Evolutionary conservation across 805 yeast genomes (phyloP).

Genomic region (Ogataea pilisensis): DNA sequence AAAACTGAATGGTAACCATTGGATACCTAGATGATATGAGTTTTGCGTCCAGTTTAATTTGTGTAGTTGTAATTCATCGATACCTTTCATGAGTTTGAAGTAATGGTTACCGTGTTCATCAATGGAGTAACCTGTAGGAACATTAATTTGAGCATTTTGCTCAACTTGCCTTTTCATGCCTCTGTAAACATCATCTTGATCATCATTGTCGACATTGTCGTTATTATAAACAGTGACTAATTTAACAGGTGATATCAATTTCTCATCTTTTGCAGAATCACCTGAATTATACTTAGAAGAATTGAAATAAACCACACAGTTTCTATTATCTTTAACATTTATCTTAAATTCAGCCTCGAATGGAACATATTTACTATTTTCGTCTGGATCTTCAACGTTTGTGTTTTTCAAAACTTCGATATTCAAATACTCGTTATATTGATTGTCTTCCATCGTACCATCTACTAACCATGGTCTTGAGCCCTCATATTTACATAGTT

Average conservation of each 20-base stretch:
- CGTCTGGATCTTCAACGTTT: constrained; percentile 22
- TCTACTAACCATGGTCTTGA: constrained; percentile 44
- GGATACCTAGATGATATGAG: constrained; percentile 56
- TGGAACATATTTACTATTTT: constrained; percentile 49
- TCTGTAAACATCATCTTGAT: neutral
- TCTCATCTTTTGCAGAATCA: constrained; percentile 26
- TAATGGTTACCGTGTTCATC: constrained; percentile 33
- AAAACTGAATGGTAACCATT: constrained; percentile 69
- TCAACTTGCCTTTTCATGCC: no score
- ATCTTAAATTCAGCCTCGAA: constrained; percentile 59
- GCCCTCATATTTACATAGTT: constrained; percentile 50
- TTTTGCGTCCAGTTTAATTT: constrained; percentile 56
- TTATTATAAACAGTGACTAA: constrained; percentile 48
- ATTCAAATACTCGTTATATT: constrained; percentile 41
- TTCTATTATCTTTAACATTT: constrained; percentile 56
- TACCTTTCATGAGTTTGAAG: constrained; percentile 57
- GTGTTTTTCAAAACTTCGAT: constrained; percentile 50
- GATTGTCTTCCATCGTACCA: constrained; percentile 31
- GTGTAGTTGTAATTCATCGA: constrained; percentile 59
- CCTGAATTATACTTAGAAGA: constrained; percentile 37
- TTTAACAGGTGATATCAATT: constrained; percentile 56
- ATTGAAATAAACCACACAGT: constrained; percentile 60
- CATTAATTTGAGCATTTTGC: constrained; percentile 4
- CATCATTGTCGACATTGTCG: constrained; percentile 4
- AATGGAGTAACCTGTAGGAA: constrained; percentile 44